Percentiles rank a stretch among this genome's conserved stretches.
Evolutionary conservation across 257 asterid genomes (phyloP).

Genomic region (Penstemon barbatus): DNA sequence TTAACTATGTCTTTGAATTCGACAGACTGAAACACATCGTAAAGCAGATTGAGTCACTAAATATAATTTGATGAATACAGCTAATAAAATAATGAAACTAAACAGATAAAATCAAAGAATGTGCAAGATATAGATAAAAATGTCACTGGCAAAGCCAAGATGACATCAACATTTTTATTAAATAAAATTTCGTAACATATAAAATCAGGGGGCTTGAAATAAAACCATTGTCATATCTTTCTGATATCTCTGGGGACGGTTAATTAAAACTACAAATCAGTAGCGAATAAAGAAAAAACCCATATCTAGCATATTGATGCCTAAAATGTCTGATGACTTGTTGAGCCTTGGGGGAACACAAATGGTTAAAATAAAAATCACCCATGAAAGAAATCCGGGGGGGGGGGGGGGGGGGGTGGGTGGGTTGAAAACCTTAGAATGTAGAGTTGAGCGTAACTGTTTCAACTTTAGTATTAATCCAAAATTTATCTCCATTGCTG

Average conservation of each 20-base stretch:
- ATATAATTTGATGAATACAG: conserved; percentile 13
- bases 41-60: conserved; percentile 15
- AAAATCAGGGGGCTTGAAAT: background rate
- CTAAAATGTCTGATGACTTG: background rate
- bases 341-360: background rate
- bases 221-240: too few relatives aligned
- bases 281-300: too few relatives aligned
- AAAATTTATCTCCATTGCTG: conserved; percentile 81
- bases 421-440: conserved; percentile 63
- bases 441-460: conserved; percentile 74
- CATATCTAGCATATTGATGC: too few relatives aligned
- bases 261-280: too few relatives aligned
- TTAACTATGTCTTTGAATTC: conserved; percentile 91
- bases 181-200: background rate
- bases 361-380: background rate
- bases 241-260: too few relatives aligned
- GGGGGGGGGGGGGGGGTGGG: background rate
- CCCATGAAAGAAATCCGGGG: too few relatives aligned
- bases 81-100: background rate
- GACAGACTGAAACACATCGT: conserved; percentile 49
- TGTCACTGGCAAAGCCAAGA: conserved; percentile 4
- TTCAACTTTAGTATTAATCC: conserved; percentile 80
- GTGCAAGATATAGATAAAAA: background rate
- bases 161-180: background rate
- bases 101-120: conserved; percentile 3